A percentile compares a stretch with the other conserved stretches of the same genome.
These are phyloP conservation scores for Camellia sinensis DNA, from an alignment of 148 eudicot genomes.

Conservation along the genomic window DNA sequence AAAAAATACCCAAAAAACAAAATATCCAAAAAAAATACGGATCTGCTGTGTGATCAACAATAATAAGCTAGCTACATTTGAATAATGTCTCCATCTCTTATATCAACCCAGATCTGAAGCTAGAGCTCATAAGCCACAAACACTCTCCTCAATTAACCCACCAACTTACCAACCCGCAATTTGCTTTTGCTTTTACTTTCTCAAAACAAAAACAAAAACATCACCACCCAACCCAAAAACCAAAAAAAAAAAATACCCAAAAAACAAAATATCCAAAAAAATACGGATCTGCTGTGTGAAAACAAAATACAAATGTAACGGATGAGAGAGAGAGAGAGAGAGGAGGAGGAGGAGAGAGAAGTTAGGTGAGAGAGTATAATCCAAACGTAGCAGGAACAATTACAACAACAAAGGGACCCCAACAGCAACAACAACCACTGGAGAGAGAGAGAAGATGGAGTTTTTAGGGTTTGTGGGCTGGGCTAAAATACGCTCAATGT, in stretches of 20 bases:
- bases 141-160: not conserved
- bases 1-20: too few relatives aligned
- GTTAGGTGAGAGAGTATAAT: constrained; percentile 16
- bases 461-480: constrained; percentile 18
- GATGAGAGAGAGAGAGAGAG: not conserved
- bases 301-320: not conserved
- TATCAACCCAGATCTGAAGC: constrained; percentile 33
- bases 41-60: too few relatives aligned
- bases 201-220: constrained; percentile 3
- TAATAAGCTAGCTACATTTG: constrained; percentile 14
- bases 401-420: constrained; percentile 2
- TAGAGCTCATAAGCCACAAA: not conserved
- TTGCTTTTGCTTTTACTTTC: constrained; percentile 2
- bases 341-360: not conserved
- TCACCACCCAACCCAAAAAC: not conserved
- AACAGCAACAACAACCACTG: constrained; percentile 13
- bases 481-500: constrained; percentile 24
- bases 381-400: constrained; percentile 19
- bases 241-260: too few relatives aligned
- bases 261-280: not conserved
- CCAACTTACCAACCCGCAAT: not conserved
- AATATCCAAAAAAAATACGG: too few relatives aligned
- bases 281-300: constrained; percentile 18
- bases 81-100: not conserved
- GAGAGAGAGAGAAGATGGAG: not conserved